Evolutionary conservation across 345 rosid genomes (phyloP).

Genomic region (Garcia nutans): DNA sequence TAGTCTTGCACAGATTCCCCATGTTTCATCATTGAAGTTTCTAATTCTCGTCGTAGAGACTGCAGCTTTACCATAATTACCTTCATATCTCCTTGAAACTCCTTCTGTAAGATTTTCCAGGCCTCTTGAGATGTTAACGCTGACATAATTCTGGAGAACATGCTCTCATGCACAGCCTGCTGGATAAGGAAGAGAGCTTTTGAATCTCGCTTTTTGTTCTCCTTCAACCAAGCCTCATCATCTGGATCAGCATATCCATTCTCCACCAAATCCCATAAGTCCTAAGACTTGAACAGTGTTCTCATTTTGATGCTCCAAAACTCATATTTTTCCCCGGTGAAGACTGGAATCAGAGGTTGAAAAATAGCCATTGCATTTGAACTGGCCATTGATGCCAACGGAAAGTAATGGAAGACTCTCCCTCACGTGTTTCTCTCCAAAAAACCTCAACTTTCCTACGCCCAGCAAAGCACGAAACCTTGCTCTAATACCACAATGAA

Average conservation of each 20-base stretch:
- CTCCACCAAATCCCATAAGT: background rate
- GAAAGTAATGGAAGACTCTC: too few species aligned
- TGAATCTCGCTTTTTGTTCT: background rate
- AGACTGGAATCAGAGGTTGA: background rate
- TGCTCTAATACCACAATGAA: too few species aligned
- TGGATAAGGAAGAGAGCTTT: background rate
- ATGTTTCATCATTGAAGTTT: background rate
- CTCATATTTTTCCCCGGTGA: constrained; percentile 3
- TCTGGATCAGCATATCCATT: background rate
- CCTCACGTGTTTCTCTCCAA: too few species aligned
- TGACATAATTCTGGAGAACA: background rate
- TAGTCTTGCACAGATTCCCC: too few species aligned
- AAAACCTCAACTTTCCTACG: too few species aligned
- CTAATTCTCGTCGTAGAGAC: too few species aligned
- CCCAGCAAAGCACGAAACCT: too few species aligned
- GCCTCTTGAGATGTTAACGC: background rate
- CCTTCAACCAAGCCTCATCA: background rate
- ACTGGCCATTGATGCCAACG: background rate
- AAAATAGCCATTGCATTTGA: background rate
- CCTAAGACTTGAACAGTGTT: constrained; percentile 8
- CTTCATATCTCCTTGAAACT: background rate
- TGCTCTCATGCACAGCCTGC: background rate
- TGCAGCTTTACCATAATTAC: background rate
- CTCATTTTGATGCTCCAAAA: too few species aligned
- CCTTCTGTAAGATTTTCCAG: background rate